Conservation (phyloP, 1,139 yeast genomes). For the Pichia sp. region DNA sequence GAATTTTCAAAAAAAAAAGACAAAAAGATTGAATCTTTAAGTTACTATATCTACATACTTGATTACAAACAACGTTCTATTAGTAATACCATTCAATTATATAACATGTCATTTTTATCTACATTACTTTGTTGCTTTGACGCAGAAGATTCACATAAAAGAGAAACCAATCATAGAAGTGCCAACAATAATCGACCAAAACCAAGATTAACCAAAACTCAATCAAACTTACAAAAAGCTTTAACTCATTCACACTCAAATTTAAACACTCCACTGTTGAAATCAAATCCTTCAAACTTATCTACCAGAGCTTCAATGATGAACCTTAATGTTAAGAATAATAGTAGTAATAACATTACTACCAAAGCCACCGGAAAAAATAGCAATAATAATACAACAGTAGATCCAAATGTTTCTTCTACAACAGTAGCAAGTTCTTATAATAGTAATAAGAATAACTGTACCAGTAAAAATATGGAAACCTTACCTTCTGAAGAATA, state of each 20-base stretch:
- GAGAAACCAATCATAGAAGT: slow-evolving; percentile 18
- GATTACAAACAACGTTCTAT: not conserved
- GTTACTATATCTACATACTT: not conserved
- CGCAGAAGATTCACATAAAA: slow-evolving; percentile 24
- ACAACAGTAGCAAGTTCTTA: not conserved
- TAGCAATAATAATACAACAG: not conserved
- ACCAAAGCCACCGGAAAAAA: not conserved
- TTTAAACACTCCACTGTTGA: not conserved
- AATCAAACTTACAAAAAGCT: slow-evolving; percentile 29
- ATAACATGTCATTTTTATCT: slow-evolving; percentile 28
- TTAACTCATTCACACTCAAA: slow-evolving; percentile 17
- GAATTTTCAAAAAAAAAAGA: no score
- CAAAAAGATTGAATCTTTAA: not conserved
- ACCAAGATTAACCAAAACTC: slow-evolving; percentile 27
- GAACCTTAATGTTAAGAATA: not conserved
- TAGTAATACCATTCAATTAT: not conserved
- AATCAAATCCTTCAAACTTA: not conserved
- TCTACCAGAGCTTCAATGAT: not conserved
- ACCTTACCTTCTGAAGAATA: slow-evolving; percentile 1
- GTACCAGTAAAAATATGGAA: no score
- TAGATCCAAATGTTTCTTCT: not conserved
- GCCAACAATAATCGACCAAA: slow-evolving; percentile 7
- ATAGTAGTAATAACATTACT: not conserved
- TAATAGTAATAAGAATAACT: not conserved
- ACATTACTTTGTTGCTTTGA: slow-evolving; percentile 30